Evolutionary conservation across 2,329 filamentous ascomycete species (phyloP), one percentile per base, ranked within the genome.

Genomic region (Botryotinia convoluta): DNA sequence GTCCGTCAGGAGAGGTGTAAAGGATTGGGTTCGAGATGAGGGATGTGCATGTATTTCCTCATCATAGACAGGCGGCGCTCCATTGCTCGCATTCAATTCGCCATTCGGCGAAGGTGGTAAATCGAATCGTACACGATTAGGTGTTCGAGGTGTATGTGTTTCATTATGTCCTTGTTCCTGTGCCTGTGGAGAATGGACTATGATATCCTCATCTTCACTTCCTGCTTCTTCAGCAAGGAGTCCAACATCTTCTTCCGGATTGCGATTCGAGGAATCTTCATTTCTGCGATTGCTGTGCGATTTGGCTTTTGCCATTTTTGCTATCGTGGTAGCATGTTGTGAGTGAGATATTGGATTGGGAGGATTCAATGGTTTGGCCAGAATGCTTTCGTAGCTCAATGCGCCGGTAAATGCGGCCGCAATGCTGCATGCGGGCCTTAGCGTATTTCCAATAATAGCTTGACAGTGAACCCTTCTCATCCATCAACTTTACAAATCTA

Each of bases 1-100:
- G 75, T 91, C 90, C 12, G 93, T 96, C 75, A 97, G 86, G 70
- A 97, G 87, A 72, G 94, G 94, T 74, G 91, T 74, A 68, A 75
- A 77, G 22, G 65, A 68, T 69, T 76, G 75, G n/a, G 72, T 74
- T 39, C 75, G 74, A 20, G 74, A 71, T 82, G 79, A 73, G 78
- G 73, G 78, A 79, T 77, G 63, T 78, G 79, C 63, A 78, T 79
- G 68, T 74, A n/a, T 75, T 57, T 57, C 76, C 57, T 80, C 77
- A 54, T 75, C 73, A 62, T 79, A 77, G 82, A 29, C 91, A 88
- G 51, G 88, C 87, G 74, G 84, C 74, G 77, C 77, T 63, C 77
- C 77, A 18, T 78, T 75, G 26, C 16, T 54, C 9, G 45, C 29
- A 68, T 44, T 22, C 37, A 16, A 42, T 12, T 39, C 44, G 12